Evolutionary conservation across 1,284 basidiomycete genomes (phyloP).

Genomic region (Tilletia walkeri): DNA sequence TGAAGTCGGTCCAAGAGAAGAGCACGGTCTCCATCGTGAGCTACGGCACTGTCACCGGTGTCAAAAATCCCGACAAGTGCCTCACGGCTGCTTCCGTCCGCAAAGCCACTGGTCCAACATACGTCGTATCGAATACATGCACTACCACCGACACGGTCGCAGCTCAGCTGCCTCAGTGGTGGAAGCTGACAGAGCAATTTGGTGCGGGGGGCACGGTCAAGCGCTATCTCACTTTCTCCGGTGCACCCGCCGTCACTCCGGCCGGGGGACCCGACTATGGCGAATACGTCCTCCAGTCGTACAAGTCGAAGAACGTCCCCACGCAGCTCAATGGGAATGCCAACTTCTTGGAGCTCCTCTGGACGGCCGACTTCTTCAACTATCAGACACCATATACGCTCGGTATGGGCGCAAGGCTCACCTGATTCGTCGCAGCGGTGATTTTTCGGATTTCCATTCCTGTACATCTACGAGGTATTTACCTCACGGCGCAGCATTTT

Average conservation of each 20-base stretch:
- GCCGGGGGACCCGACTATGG: background rate
- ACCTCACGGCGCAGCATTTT: too few relatives aligned
- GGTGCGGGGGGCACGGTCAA: background rate
- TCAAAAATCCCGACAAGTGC: background rate
- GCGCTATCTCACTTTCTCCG: background rate
- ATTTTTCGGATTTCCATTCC: too few relatives aligned
- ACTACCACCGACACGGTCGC: slow-evolving; percentile 11
- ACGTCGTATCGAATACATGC: background rate
- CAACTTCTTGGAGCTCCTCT: slow-evolving; percentile 8
- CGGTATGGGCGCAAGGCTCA: too few relatives aligned
- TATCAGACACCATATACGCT: too few relatives aligned
- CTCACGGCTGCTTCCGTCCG: background rate
- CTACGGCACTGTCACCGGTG: background rate
- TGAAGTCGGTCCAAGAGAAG: background rate
- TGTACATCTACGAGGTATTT: too few relatives aligned
- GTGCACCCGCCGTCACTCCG: background rate
- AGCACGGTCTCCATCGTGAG: background rate
- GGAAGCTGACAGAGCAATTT: background rate
- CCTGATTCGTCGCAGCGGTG: too few relatives aligned
- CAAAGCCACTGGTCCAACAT: slow-evolving; percentile 2
- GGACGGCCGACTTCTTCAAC: background rate
- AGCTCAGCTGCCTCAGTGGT: slow-evolving; percentile 11
- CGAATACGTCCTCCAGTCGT: background rate
- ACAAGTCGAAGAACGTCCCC: slow-evolving; percentile 8
- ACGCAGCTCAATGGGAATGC: slow-evolving; percentile 4